Percentiles rank a stretch among this genome's conserved stretches.
Evolutionary conservation across 257 asterid species (phyloP).

Genomic region (Marsdenia floribunda): DNA sequence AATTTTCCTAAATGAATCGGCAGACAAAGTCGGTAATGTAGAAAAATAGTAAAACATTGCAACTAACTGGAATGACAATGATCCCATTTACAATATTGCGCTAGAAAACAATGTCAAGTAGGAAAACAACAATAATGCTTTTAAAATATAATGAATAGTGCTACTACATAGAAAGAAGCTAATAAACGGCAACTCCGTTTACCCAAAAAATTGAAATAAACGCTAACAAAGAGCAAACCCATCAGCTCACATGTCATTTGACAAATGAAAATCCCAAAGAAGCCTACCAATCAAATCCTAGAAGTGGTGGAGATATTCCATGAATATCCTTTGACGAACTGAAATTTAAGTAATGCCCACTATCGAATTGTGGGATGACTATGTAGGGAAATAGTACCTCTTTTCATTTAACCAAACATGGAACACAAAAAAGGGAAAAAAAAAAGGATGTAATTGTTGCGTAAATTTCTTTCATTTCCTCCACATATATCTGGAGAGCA

Average conservation of each 20-base stretch:
- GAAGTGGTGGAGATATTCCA: neutral
- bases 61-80: neutral
- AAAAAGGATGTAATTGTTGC: neutral
- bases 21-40: too few species aligned
- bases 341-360: neutral
- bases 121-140: neutral
- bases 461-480: neutral
- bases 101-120: neutral
- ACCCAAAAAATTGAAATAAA: too few species aligned
- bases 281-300: neutral
- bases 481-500: neutral
- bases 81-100: neutral
- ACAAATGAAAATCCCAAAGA: neutral
- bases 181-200: too few species aligned
- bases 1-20: neutral
- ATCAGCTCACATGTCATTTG: constrained; percentile 5
- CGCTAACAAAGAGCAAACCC: neutral
- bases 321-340: neutral
- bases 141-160: neutral
- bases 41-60: neutral
- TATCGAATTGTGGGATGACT: neutral
- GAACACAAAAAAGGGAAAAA: too few species aligned
- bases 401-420: neutral
- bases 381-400: neutral
- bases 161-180: neutral